A percentile compares a stretch with the other conserved stretches of the same genome.
These are phyloP conservation scores for Epichloe coenophiala DNA, from an alignment of 2,329 filamentous ascomycete genomes.

Conservation along the genomic window DNA sequence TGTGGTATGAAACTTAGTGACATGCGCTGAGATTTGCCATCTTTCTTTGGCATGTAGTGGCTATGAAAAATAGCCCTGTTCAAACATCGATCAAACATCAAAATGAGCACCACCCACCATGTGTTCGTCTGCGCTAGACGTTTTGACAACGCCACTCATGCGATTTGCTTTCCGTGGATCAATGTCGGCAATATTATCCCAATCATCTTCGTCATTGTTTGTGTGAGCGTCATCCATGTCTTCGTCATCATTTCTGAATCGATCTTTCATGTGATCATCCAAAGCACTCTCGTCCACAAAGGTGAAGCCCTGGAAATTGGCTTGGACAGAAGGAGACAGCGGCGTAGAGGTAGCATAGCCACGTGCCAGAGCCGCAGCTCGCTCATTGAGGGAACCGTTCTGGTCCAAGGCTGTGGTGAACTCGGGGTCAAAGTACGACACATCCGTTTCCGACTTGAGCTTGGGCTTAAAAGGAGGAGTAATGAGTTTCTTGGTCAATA, in stretches of 20 bases:
- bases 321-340: conserved; percentile 87
- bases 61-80: conserved; percentile 9
- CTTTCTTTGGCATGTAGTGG: background rate
- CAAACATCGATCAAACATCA: conserved; percentile 34
- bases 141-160: conserved; percentile 51
- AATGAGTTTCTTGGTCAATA: conserved; percentile 77
- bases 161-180: conserved; percentile 39
- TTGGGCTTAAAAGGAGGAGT: conserved; percentile 97
- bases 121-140: conserved; percentile 44
- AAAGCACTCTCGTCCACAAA: conserved; percentile 97
- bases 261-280: conserved; percentile 63
- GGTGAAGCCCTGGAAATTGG: conserved; percentile 96
- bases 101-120: conserved; percentile 51
- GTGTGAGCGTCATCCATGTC: conserved; percentile 44
- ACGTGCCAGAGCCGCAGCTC: conserved; percentile 72
- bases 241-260: conserved; percentile 35
- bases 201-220: conserved; percentile 35
- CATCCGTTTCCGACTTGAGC: conserved; percentile 88
- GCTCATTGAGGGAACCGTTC: conserved; percentile 77
- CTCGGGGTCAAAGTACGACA: conserved; percentile 96
- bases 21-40: background rate
- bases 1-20: background rate
- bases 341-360: conserved; percentile 85
- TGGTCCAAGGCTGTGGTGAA: conserved; percentile 90
- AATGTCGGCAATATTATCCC: conserved; percentile 45